Percentiles rank a stretch among this genome's conserved stretches.
phyloP scores from a whole-genome alignment of 345 rosid genomes.

The Schrenkiella parvula region DNA sequence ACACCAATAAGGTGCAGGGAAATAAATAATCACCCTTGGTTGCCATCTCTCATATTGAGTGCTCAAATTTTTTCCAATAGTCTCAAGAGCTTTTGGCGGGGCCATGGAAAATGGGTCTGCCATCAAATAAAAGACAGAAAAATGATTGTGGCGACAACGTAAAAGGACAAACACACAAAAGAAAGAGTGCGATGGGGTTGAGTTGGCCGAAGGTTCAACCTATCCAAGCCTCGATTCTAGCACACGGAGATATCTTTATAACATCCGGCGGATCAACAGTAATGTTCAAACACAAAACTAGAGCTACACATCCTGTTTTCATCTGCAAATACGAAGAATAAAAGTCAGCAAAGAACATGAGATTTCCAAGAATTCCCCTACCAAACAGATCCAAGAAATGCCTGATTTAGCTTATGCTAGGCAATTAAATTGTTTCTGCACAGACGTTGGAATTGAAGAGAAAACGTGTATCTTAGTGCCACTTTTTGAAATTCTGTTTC shows the following conservation, averaged over 20 bases:
- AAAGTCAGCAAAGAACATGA: constrained; percentile 6
- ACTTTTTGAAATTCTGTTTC: not conserved
- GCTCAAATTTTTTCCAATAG: constrained; percentile 80
- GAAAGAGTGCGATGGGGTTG: not conserved
- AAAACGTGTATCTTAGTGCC: not conserved
- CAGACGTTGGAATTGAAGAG: not conserved
- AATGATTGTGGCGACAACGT: not conserved
- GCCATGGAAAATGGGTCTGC: constrained; percentile 99
- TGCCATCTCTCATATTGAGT: constrained; percentile 99
- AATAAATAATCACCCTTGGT: constrained; percentile 64
- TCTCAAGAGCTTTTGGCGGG: constrained; percentile 89
- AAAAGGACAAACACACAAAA: not conserved
- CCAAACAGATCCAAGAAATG: constrained; percentile 2
- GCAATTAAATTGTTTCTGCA: not conserved
- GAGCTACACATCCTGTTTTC: constrained; percentile 98
- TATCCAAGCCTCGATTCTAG: constrained; percentile 99
- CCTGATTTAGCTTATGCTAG: not conserved
- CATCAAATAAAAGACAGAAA: constrained; percentile 8
- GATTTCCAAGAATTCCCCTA: not conserved
- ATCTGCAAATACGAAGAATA: constrained; percentile 60
- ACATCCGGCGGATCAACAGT: constrained; percentile 99
- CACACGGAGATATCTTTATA: constrained; percentile 99
- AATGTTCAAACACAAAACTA: constrained; percentile 94
- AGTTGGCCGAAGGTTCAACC: constrained; percentile 39
- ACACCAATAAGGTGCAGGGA: not conserved